Base-by-base conservation (phyloP, 1,284 basidiomycete genomes). In the Sutorius eximius region DNA sequence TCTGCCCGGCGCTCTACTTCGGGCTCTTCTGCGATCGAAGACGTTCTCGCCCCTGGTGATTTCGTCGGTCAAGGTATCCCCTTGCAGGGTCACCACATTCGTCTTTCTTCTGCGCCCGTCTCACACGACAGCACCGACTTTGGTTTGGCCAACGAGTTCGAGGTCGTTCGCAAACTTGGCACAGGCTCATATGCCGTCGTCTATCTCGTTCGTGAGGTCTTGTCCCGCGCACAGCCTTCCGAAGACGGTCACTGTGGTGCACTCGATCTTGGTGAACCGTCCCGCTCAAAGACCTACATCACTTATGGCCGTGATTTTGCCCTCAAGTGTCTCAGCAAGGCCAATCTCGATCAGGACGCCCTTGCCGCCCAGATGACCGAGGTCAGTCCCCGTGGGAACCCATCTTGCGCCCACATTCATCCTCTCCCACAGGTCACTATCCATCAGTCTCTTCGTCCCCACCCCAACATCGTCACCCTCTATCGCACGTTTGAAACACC, bases 381-480 rank as follows among this genome's bases (percentile, higher is more conserved):
- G 83, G 89, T 89, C 60, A 47, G 77, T 72, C 43, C 9, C 30
- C 45, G 30, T 56, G 53, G 42, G 42, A 65, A 43, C 49, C 24
- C 43, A 18, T 12, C 45, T 34, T 60, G 43, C 58, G 45, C 51
- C 27, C 42, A 27, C 34, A 47, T 46, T 64, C 47, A 59, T 30
- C 44, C 48, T 34, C 22, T 43, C 52, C 24, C 46, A 57, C 64
- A 91, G 84, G 95, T 95, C 45, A 93, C 87, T 44, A 93, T 99
- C 58, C 96, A 99, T 72, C 93, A 98, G 71, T 95, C 92, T 29
- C 82, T 99, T 42, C 91, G 89, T 32, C 77, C 87, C 12, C 96
- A 99, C 71, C 83, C 90, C 44, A 97, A 98, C 77, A 96, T 99
- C 63, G 96, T 97, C 62, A 95, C 95, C 18, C 84, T 99, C 29